Evolutionary conservation across 164 flowering plant species (phyloP), one percentile per base, ranked within the genome.

Genomic region (Berberis vulgaris): DNA sequence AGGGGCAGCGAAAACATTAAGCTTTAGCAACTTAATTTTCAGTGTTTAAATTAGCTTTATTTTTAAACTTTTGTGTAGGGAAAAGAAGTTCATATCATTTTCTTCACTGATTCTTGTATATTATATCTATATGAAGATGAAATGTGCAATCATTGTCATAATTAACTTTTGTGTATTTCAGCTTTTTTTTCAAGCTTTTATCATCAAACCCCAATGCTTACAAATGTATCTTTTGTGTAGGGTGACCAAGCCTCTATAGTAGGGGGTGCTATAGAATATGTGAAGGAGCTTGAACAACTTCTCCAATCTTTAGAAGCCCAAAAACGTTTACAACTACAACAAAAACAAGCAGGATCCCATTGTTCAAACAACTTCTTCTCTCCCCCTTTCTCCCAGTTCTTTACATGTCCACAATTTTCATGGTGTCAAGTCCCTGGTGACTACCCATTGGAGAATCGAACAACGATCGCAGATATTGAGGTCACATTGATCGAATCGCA

Each of bases 191-290:
- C 26, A 26, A 26, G 26, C 26, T 26, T 26, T 26, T 26, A 26
- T 26, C 26, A 26, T 26, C 26, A 26, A 26, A 26, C 26, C 26
- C 26, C 26, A 26, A 26, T 26, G 26, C 26, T 26, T 26, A 26
- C 26, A 26, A 26, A 0, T 26, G 26, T 26, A 26, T 26, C 26
- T 44, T 41, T 13, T 58, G 54, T 69, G 71, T 42, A 93, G 98
- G 94, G 97, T 64, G 98, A 93, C 71, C 98, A 93, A 73, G 97
- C 98, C 5, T 93, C 98, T 1, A 82, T 89, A 62, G 94, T 93
- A 43, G 98, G 94, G 52, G 97, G 98, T 41, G 98, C 98, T 0
- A 86, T 93, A 59, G 91, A 86, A 63, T 93, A 79, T 71, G 96
- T 93, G 69, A 93, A 90, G 80, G 91, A 89, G 59, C 84, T 93